Conservation (phyloP, 805 yeast species). For the Metschnikowia chrysomelidarum region DNA sequence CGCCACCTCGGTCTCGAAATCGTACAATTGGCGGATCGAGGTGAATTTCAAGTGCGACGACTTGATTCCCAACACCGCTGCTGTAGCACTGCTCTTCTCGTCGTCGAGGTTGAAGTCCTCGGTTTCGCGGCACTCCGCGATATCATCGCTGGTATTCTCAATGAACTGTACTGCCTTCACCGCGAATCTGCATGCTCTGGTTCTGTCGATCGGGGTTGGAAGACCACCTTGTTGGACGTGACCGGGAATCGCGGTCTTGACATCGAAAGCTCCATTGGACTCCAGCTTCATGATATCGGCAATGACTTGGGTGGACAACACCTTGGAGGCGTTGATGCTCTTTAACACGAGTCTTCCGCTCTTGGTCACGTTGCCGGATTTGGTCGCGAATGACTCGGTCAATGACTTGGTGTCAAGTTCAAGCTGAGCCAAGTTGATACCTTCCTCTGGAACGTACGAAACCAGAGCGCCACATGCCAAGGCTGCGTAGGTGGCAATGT, state of each 20-base stretch:
- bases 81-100: slow-evolving; percentile 46
- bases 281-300: slow-evolving; percentile 70
- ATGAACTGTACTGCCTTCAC: slow-evolving; percentile 68
- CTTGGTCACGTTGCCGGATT: slow-evolving; percentile 58
- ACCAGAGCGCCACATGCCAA: slow-evolving; percentile 72
- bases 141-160: slow-evolving; percentile 40
- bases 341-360: slow-evolving; percentile 69
- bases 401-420: slow-evolving; percentile 64
- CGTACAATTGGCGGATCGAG: slow-evolving; percentile 73
- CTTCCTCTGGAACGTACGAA: slow-evolving; percentile 74
- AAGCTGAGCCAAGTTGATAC: slow-evolving; percentile 55
- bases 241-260: slow-evolving; percentile 80
- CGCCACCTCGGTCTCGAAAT: slow-evolving; percentile 77
- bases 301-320: slow-evolving; percentile 63
- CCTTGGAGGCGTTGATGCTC: slow-evolving; percentile 65
- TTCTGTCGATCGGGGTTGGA: slow-evolving; percentile 77
- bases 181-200: slow-evolving; percentile 69
- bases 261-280: slow-evolving; percentile 64
- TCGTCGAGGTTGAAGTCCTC: slow-evolving; percentile 35
- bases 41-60: slow-evolving; percentile 74
- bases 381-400: slow-evolving; percentile 55
- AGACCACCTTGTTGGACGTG: slow-evolving; percentile 84
- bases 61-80: slow-evolving; percentile 80
- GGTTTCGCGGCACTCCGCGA: slow-evolving; percentile 24
- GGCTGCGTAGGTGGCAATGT: slow-evolving; percentile 66